Evolutionary conservation across 108 stramenopile species (phyloP).

Genomic region (Cyclostephanos invisitatus): DNA sequence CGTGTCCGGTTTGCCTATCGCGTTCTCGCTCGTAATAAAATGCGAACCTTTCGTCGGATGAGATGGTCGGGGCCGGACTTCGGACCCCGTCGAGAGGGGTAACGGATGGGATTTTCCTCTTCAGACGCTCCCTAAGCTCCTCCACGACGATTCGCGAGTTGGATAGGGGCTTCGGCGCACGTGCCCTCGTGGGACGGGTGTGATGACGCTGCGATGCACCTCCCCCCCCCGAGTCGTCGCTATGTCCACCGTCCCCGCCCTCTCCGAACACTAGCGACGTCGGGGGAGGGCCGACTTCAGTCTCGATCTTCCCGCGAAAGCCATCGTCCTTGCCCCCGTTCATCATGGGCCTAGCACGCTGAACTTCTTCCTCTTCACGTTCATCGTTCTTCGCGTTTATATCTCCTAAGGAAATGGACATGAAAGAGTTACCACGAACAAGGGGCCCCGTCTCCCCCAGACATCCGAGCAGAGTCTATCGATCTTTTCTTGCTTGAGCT

Average conservation of each 20-base stretch:
- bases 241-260: not conserved
- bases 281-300: not conserved
- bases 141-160: constrained; percentile 3
- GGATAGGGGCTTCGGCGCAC: not conserved
- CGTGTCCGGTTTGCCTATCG: not conserved
- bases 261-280: not conserved
- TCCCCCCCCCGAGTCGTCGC: not conserved
- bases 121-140: not conserved
- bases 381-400: not conserved
- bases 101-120: not conserved
- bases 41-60: constrained; percentile 6
- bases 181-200: not conserved
- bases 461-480: not conserved
- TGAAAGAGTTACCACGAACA: not conserved
- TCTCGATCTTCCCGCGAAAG: not conserved
- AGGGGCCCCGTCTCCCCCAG: not conserved
- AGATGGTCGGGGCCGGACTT: not conserved
- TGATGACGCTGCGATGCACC: not conserved
- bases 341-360: not conserved
- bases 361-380: constrained; percentile 4
- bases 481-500: not conserved
- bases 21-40: not conserved
- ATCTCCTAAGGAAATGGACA: not conserved
- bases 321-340: not conserved
- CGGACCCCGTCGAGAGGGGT: not conserved